A percentile compares a stretch with the other conserved stretches of the same genome.
Conservation (phyloP, 768 basidiomycete genomes). For the Trametes sanguinea region DNA sequence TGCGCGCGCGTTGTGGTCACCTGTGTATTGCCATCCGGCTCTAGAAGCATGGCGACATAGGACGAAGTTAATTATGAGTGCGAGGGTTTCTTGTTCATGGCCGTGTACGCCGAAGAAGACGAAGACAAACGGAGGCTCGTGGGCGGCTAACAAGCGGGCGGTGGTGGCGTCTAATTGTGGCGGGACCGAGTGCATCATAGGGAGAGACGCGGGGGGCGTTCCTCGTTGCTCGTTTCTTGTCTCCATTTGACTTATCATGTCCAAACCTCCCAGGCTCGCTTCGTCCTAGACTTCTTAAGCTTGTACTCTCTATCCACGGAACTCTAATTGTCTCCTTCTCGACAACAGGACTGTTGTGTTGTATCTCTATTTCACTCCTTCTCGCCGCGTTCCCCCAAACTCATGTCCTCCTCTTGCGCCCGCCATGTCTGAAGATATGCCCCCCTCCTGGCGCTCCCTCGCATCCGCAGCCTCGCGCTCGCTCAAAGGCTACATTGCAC, state of each 20-base stretch:
- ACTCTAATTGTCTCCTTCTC: background rate
- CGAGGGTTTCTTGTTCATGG: too few species aligned
- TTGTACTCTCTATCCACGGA: background rate
- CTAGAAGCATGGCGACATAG: too few species aligned
- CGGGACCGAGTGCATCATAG: background rate
- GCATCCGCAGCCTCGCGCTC: constrained; percentile 38
- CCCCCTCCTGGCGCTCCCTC: constrained; percentile 32
- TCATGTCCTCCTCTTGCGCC: constrained; percentile 4
- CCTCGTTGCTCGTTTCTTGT: background rate
- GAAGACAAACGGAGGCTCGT: background rate
- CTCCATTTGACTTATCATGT: background rate
- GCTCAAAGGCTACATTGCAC: constrained; percentile 53
- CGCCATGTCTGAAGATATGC: constrained; percentile 35
- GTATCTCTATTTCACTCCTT: background rate
- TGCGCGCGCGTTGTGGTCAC: too few species aligned
- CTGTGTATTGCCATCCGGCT: too few species aligned
- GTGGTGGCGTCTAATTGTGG: constrained; percentile 8
- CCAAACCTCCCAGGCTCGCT: background rate
- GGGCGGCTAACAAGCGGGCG: background rate
- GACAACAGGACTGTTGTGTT: background rate
- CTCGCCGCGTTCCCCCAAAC: background rate
- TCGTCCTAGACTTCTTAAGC: background rate
- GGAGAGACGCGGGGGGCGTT: background rate
- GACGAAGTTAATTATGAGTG: too few species aligned
- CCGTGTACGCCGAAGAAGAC: background rate